A percentile compares a stretch with the other conserved stretches of the same genome.
Conservation (phyloP, 1,139 yeast species). For the Pichia sp. region DNA sequence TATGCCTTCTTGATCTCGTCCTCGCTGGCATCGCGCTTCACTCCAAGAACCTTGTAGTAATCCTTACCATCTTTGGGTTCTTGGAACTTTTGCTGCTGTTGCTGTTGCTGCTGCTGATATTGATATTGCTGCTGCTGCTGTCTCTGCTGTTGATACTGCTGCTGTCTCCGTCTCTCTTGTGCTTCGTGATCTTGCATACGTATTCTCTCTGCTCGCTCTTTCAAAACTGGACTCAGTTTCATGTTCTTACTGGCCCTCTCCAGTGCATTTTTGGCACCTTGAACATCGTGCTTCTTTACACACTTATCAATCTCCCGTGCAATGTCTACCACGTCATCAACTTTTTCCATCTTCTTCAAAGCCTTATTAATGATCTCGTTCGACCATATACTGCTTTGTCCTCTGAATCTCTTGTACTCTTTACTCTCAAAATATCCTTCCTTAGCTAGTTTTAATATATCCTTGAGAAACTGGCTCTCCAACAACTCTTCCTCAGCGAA, state of each 20-base stretch:
- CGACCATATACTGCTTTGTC: too few species aligned
- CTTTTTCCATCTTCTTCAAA: conserved; percentile 9
- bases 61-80: conserved; percentile 55
- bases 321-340: conserved; percentile 20
- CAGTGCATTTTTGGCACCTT: conserved; percentile 17
- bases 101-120: conserved; percentile 37
- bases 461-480: conserved; percentile 16
- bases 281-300: conserved; percentile 14
- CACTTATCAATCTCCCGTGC: conserved; percentile 18
- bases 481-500: too few species aligned
- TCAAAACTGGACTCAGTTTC: conserved; percentile 14
- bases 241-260: conserved; percentile 13
- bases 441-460: conserved; percentile 18
- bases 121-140: conserved; percentile 43
- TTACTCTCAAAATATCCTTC: conserved; percentile 18
- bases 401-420: conserved; percentile 4
- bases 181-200: too few species aligned
- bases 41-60: conserved; percentile 73
- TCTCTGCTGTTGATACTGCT: conserved; percentile 37
- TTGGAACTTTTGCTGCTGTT: conserved; percentile 43
- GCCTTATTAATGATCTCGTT: too few species aligned
- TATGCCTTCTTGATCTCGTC: conserved; percentile 77
- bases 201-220: conserved; percentile 8
- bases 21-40: conserved; percentile 60
- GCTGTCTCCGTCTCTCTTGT: conserved; percentile 32